phyloP scores from a whole-genome alignment of 192 early-diverging fungal species.

The Entophlyctis helioformis region DNA sequence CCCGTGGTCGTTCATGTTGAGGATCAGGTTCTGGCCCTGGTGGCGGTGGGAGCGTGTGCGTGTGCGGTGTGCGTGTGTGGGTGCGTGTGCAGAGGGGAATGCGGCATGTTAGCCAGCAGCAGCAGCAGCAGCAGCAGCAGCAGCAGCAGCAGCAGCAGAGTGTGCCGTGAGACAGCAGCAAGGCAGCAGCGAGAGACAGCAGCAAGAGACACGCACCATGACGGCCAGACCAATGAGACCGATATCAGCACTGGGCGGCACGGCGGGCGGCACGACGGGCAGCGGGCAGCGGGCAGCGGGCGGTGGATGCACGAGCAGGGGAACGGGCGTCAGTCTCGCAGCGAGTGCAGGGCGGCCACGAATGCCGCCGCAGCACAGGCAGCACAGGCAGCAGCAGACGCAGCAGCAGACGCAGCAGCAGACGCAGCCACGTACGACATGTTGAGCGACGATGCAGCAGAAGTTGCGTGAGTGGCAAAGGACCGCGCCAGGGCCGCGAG shows the following conservation, averaged over 20 bases:
- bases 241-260: slow-evolving; percentile 68
- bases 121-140: background rate
- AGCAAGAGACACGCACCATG: slow-evolving; percentile 60
- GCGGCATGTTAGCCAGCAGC: background rate
- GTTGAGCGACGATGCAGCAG: too few species aligned
- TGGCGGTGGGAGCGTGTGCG: background rate
- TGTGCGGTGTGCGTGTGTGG: slow-evolving; percentile 36
- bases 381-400: too few species aligned
- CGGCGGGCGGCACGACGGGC: too few species aligned
- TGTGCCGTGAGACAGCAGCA: background rate
- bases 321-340: too few species aligned
- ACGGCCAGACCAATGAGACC: slow-evolving; percentile 99
- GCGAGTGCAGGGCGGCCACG: too few species aligned
- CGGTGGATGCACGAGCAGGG: too few species aligned
- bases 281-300: background rate
- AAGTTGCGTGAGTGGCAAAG: too few species aligned
- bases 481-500: too few species aligned
- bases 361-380: too few species aligned
- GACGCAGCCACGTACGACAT: too few species aligned
- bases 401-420: too few species aligned
- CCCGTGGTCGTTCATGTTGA: slow-evolving; percentile 98
- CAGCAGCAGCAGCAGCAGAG: background rate
- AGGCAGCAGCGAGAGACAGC: background rate
- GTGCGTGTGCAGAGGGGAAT: background rate
- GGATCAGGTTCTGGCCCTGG: slow-evolving; percentile 96